Base-by-base conservation (phyloP, 805 yeast species). In the Candida cerambycidarum region DNA sequence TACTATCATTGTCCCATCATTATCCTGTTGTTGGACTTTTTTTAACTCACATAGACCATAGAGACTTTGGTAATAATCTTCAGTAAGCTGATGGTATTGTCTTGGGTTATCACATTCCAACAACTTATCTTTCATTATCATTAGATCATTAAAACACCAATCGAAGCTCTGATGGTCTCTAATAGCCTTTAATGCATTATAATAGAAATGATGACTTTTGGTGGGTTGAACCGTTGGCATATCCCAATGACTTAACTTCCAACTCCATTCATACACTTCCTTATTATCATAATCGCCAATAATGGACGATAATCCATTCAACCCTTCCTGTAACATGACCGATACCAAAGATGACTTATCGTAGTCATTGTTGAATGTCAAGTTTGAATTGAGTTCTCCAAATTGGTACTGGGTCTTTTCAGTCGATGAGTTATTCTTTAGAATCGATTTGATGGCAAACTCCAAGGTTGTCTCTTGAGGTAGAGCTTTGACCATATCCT, bases 231-330 rank as follows among this genome's bases (percentile, higher is more conserved):
- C 71, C 0, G 57, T 47, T 0, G 95, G 87, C 1, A 85, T 46
- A 41, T 83, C 84, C 97, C 97, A 90, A 38, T 78, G 76, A 32
- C 75, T 77, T 31, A 90, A 61, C 54, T 85, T 85, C 89, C 96
- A 83, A 1, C 82, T 77, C 79, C 89, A 82, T 44, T 76, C 80
- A 56, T 74, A 85, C 13, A 4, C n/a, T 1, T 61, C 44, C 17
- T 59, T 58, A 16, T 54, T 57, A 1, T 36, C 13, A n/a, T 19
- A 32, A 4, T 24, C 36, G 12, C 32, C 39, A 14, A 39, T 36
- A n/a, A 78, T 48, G 25, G 67, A 69, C 0, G 90, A 74, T 1
- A 83, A 51, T 0, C 89, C 87, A 45, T 67, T 63, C 43, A 82
- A 60, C 0, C 93, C 90, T 49, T 71, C 71, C 0, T 60, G 41